These are phyloP conservation scores for Pleurotus salmoneostramineus DNA, from an alignment of 768 basidiomycete species.

Conservation along the genomic window DNA sequence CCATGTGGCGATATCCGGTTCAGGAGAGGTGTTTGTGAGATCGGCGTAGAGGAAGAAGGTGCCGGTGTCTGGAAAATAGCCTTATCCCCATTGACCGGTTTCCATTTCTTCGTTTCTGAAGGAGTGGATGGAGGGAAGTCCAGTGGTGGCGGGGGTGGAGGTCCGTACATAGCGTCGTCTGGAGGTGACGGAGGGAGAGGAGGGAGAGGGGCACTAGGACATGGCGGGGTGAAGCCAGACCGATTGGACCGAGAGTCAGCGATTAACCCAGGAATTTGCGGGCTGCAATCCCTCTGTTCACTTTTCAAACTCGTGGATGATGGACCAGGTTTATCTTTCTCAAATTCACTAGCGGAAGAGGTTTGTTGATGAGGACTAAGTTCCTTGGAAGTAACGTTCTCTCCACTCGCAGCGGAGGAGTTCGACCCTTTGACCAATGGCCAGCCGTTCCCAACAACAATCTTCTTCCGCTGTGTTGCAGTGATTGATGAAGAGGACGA, in stretches of 20 bases:
- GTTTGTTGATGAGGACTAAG: neutral
- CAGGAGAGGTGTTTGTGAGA: neutral
- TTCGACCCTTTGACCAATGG: slow-evolving; percentile 22
- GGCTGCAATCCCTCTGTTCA: no score
- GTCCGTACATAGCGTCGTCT: slow-evolving; percentile 9
- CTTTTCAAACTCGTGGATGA: no score
- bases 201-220: slow-evolving; percentile 7
- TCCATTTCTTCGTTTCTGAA: slow-evolving; percentile 27
- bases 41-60: neutral
- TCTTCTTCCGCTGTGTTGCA: slow-evolving; percentile 16
- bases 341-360: no score
- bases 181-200: slow-evolving; percentile 9
- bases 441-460: slow-evolving; percentile 48
- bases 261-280: no score
- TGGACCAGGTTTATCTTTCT: no score
- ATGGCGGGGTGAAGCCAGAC: no score
- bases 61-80: slow-evolving; percentile 1
- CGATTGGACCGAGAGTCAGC: no score
- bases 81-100: slow-evolving; percentile 17
- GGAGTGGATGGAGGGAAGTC: slow-evolving; percentile 9
- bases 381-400: neutral
- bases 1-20: neutral
- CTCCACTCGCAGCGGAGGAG: neutral
- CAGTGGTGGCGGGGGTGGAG: slow-evolving; percentile 9
- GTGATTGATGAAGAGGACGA: slow-evolving; percentile 8